Evolutionary conservation across 768 basidiomycete genomes (phyloP).

Genomic region (Leccinellum luteum): DNA sequence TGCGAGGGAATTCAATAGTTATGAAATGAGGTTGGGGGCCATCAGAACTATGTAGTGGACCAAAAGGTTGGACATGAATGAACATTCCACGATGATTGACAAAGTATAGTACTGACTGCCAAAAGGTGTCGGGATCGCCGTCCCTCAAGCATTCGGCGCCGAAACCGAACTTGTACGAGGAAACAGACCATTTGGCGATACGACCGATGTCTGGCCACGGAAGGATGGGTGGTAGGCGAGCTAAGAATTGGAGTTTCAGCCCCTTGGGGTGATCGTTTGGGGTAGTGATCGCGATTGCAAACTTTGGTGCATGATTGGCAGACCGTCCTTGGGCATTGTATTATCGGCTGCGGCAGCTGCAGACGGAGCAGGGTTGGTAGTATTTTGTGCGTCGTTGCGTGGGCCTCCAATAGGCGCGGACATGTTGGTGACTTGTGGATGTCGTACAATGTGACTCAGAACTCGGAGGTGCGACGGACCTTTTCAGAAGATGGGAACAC

Average conservation of each 20-base stretch:
- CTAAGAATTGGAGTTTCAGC: constrained; percentile 11
- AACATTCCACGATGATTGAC: background rate
- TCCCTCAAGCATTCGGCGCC: constrained; percentile 91
- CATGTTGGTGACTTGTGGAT: constrained; percentile 8
- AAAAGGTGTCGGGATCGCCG: constrained; percentile 88
- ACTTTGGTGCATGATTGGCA: constrained; percentile 41
- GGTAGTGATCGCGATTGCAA: constrained; percentile 6
- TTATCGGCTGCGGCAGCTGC: background rate
- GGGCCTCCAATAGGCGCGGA: constrained; percentile 5
- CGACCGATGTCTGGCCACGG: constrained; percentile 84
- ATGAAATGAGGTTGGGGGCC: constrained; percentile 97
- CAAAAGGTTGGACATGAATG: background rate
- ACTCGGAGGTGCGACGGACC: too few species aligned
- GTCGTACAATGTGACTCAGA: too few species aligned
- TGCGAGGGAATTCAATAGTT: constrained; percentile 88
- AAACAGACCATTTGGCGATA: constrained; percentile 93
- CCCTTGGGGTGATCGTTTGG: background rate
- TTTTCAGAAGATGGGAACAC: too few species aligned
- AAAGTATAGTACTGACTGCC: constrained; percentile 80
- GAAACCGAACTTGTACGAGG: constrained; percentile 94
- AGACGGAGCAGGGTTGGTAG: constrained; percentile 12
- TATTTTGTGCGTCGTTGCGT: constrained; percentile 15
- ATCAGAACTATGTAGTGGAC: constrained; percentile 58
- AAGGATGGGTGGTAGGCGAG: constrained; percentile 47
- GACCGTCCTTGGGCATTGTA: constrained; percentile 32